phyloP scores from a whole-genome alignment of 345 rosid genomes.

The Streptanthus diversifolius region DNA sequence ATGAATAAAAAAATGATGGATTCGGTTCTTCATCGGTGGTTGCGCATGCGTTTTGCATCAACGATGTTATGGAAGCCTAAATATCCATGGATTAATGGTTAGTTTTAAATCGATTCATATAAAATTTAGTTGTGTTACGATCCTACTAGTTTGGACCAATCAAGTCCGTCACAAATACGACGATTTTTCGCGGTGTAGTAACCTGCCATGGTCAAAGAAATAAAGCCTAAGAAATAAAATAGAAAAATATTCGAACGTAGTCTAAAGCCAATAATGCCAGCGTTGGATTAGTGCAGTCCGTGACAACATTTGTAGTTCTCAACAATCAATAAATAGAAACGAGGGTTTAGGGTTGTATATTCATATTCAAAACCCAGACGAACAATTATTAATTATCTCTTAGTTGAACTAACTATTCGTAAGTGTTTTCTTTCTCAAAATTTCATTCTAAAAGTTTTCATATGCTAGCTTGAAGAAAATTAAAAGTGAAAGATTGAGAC shows the following conservation, averaged over 20 bases:
- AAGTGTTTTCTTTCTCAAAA: neutral
- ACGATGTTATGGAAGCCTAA: neutral
- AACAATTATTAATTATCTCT: neutral
- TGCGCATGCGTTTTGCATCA: neutral
- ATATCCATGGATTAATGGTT: neutral
- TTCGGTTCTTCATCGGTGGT: neutral
- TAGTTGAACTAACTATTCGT: neutral
- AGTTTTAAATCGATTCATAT: neutral
- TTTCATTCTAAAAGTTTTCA: neutral
- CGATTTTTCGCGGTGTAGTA: neutral
- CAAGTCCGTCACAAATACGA: neutral
- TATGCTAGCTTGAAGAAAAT: slow-evolving; percentile 1
- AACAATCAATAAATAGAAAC: neutral
- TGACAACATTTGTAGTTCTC: neutral
- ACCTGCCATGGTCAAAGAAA: neutral
- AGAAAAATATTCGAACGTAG: neutral
- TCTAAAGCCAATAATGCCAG: neutral
- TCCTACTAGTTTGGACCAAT: neutral
- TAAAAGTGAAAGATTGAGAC: slow-evolving; percentile 27
- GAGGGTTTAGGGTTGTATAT: slow-evolving; percentile 5
- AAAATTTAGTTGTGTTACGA: neutral
- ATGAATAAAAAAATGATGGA: slow-evolving; percentile 5
- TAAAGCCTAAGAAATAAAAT: neutral
- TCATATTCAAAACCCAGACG: slow-evolving; percentile 1
- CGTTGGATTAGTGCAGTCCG: neutral